A percentile compares a stretch with the other conserved stretches of the same genome.
Conservation (phyloP, 2,329 filamentous ascomycete species). For the Ophiocordyceps robertsii region DNA sequence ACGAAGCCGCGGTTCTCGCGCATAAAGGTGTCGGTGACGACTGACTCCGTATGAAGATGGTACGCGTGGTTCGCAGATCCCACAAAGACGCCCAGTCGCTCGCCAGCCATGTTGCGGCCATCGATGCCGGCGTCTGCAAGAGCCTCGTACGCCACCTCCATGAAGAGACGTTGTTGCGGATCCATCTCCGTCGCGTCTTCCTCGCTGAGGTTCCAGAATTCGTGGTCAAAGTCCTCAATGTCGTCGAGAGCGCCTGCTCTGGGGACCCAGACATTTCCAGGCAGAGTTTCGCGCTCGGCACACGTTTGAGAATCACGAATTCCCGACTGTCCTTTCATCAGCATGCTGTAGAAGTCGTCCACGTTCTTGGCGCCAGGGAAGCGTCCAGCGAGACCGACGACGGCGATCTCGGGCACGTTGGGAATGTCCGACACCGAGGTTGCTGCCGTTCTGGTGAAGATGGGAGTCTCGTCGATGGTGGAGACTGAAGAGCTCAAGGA, state of each 20-base stretch:
- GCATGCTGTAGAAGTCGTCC: constrained; percentile 4
- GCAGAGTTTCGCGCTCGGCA: constrained; percentile 1
- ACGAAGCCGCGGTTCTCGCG: constrained; percentile 3
- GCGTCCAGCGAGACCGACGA: constrained; percentile 3
- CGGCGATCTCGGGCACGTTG: constrained; percentile 1
- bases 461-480: neutral
- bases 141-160: constrained; percentile 3
- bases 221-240: constrained; percentile 4
- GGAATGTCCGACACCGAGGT: constrained; percentile 4
- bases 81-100: constrained; percentile 2
- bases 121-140: constrained; percentile 2
- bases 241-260: constrained; percentile 3
- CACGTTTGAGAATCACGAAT: neutral
- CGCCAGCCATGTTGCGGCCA: neutral
- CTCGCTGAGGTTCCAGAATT: constrained; percentile 4
- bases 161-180: constrained; percentile 3
- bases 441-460: constrained; percentile 3
- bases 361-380: constrained; percentile 3
- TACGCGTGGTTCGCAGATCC: constrained; percentile 3
- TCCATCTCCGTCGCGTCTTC: constrained; percentile 6
- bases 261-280: constrained; percentile 5
- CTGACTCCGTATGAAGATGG: constrained; percentile 4
- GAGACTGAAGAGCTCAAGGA: neutral
- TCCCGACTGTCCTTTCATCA: constrained; percentile 3
- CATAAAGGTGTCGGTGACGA: constrained; percentile 3